phyloP scores from a whole-genome alignment of 2,329 filamentous ascomycete species.

The Aspergillus felis region DNA sequence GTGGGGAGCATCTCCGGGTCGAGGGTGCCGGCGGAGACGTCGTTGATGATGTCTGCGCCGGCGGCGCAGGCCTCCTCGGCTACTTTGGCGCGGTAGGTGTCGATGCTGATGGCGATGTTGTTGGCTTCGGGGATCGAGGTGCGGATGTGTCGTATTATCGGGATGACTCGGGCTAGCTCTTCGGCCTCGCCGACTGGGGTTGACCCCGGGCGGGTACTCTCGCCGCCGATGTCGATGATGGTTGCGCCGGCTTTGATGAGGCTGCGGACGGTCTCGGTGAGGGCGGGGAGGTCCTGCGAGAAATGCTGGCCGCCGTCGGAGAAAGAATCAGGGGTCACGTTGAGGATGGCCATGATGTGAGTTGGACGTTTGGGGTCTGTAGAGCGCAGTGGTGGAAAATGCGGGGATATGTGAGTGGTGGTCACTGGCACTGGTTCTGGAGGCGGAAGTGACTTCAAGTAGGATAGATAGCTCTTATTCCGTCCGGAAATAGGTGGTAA shows the following conservation, averaged over 20 bases:
- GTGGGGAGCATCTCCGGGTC: conserved; percentile 79
- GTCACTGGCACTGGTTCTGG: conserved; percentile 34
- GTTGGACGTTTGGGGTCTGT: conserved; percentile 58
- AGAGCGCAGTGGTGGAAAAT: conserved; percentile 55
- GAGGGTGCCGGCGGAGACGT: conserved; percentile 77
- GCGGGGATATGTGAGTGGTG: conserved; percentile 36
- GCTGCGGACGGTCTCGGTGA: conserved; percentile 56
- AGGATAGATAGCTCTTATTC: conserved; percentile 28
- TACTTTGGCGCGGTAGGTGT: conserved; percentile 86
- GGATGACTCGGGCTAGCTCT: conserved; percentile 73
- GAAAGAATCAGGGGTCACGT: conserved; percentile 94
- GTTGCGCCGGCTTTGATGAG: conserved; percentile 69
- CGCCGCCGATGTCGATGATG: conserved; percentile 88
- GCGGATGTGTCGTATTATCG: conserved; percentile 71
- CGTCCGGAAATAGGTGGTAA: conserved; percentile 27
- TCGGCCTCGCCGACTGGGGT: conserved; percentile 65
- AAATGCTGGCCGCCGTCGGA: conserved; percentile 76
- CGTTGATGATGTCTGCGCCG: conserved; percentile 91
- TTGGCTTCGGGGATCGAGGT: conserved; percentile 56
- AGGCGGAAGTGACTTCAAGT: conserved; percentile 33
- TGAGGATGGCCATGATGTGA: conserved; percentile 88
- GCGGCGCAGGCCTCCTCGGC: conserved; percentile 70
- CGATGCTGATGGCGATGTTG: conserved; percentile 73
- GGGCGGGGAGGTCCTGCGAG: conserved; percentile 42
- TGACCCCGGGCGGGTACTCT: conserved; percentile 80